Evolutionary conservation across 352 stramenopile genomes (phyloP).

Genomic region (Plasmopara viticola): DNA sequence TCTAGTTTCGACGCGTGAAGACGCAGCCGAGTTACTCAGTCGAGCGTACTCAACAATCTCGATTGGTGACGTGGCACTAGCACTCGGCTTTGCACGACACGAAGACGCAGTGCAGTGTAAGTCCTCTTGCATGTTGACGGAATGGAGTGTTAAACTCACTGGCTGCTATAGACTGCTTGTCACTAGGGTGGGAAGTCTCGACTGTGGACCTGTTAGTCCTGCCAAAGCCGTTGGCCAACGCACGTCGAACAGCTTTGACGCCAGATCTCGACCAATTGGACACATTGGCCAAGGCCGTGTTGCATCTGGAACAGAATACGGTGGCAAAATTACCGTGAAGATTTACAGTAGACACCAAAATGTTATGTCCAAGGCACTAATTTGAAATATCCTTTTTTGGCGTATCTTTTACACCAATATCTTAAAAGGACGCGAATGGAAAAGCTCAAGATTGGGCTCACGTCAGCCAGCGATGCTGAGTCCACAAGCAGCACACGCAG

Average conservation of each 20-base stretch:
- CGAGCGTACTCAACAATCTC: conserved; percentile 58
- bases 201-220: conserved; percentile 30
- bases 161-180: conserved; percentile 35
- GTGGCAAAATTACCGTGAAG: conserved; percentile 43
- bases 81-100: conserved; percentile 45
- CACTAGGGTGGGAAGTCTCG: conserved; percentile 42
- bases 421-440: conserved; percentile 9
- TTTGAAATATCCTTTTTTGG: conserved; percentile 3
- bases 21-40: conserved; percentile 46
- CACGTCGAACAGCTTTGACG: conserved; percentile 11
- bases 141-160: not conserved
- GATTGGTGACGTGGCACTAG: conserved; percentile 32
- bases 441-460: conserved; percentile 13
- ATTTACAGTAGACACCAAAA: not conserved
- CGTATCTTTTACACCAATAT: too few relatives aligned
- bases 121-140: conserved; percentile 4
- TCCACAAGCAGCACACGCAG: conserved; percentile 25
- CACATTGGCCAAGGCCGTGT: conserved; percentile 54
- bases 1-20: conserved; percentile 47
- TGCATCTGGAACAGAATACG: conserved; percentile 70
- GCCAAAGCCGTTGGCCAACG: conserved; percentile 34
- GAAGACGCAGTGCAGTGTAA: conserved; percentile 42
- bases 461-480: conserved; percentile 16
- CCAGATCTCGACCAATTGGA: conserved; percentile 56
- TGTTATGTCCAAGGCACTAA: not conserved